Evolutionary conservation across 495 filamentous ascomycete species (phyloP), one percentile per base, ranked within the genome.

Genomic region (Aspergillus saccharolyticus): DNA sequence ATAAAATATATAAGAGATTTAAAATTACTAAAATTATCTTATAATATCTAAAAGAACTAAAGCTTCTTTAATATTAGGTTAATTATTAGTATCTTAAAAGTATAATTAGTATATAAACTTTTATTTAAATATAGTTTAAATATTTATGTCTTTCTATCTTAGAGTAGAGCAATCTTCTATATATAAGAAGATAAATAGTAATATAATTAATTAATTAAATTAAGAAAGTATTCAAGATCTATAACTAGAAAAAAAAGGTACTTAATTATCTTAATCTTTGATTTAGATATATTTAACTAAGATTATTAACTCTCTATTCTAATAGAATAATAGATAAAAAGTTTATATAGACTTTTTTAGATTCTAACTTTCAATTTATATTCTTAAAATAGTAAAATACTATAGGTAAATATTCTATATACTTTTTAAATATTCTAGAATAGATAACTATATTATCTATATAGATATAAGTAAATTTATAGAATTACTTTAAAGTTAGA

Each of bases 1-100:
- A n/a, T n/a, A n/a, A n/a, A n/a, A n/a, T n/a, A n/a, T n/a, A n/a
- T n/a, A n/a, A n/a, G n/a, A n/a, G n/a, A n/a, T n/a, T n/a, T n/a
- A n/a, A n/a, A n/a, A n/a, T n/a, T n/a, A n/a, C n/a, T n/a, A n/a
- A n/a, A n/a, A n/a, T 39, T 21, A 28, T n/a, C 42, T 16, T n/a
- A n/a, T n/a, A n/a, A n/a, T n/a, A 18, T 50, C 21, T 20, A 33
- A 49, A 56, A 17, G n/a, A 42, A 56, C 42, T 20, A 39, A 49
- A 50, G 50, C n/a, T 49, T 33, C 7, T 42, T 20, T 19, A 39
- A 10, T 14, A 18, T 30, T 47, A 49, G 6, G 14, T 50, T n/a
- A n/a, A n/a, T 56, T 21, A 22, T n/a, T n/a, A n/a, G n/a, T n/a
- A 55, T 55, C 46, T 18, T 3, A 4, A 30, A 4, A 4, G 10